Evolutionary conservation across 2,329 filamentous ascomycete species (phyloP).

Genomic region (Botrytis squamosa): DNA sequence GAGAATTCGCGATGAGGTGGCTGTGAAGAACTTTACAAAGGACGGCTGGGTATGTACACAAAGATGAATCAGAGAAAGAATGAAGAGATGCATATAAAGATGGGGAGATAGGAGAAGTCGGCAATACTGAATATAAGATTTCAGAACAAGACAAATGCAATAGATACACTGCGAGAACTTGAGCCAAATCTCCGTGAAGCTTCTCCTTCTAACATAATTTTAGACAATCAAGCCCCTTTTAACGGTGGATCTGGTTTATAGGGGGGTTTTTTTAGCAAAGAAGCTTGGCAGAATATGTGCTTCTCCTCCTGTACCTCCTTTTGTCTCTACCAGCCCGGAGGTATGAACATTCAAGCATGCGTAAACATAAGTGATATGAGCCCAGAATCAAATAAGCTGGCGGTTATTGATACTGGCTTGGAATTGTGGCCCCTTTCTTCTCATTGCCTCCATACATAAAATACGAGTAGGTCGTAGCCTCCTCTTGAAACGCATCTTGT

Average conservation of each 20-base stretch:
- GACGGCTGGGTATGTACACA: too few species aligned
- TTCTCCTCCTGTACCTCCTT: too few species aligned
- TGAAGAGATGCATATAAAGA: not conserved
- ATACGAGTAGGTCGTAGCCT: too few species aligned
- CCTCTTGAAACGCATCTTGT: too few species aligned
- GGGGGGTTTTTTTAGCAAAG: not conserved
- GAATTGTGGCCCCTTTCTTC: rapidly evolving
- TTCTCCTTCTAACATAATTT: not conserved
- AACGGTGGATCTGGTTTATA: not conserved
- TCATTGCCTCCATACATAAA: not conserved
- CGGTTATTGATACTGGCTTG: not conserved
- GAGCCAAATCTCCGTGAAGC: not conserved
- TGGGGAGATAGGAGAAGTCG: too few species aligned
- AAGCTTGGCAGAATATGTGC: too few species aligned
- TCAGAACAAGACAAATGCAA: not conserved
- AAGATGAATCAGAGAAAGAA: not conserved
- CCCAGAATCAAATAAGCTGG: not conserved
- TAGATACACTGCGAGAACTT: not conserved
- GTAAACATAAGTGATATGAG: too few species aligned
- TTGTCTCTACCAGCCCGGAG: too few species aligned
- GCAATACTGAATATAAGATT: not conserved
- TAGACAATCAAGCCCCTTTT: not conserved
- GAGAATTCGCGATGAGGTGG: too few species aligned
- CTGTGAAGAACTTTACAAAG: too few species aligned
- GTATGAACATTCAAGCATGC: too few species aligned